A percentile compares a stretch with the other conserved stretches of the same genome.
These are phyloP conservation scores for Cyamopsis tetragonoloba DNA, from an alignment of 306 rosid species.

Conservation along the genomic window DNA sequence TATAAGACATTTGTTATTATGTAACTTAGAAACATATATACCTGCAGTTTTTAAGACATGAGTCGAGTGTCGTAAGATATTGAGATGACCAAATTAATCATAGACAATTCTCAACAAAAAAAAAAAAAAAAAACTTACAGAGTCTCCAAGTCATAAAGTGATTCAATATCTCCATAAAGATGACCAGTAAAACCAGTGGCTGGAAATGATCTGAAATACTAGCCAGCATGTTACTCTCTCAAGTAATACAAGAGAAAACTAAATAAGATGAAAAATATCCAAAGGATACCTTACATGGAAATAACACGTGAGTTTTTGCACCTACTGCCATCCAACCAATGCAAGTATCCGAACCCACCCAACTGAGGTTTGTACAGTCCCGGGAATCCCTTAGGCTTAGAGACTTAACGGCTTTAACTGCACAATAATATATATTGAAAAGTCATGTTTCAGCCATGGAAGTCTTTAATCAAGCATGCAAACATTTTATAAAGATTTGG, in stretches of 20 bases:
- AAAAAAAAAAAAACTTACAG: constrained; percentile 48
- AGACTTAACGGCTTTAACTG: constrained; percentile 5
- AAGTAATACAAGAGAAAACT: not conserved
- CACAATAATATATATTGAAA: constrained; percentile 8
- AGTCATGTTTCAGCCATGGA: not conserved
- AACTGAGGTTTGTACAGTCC: not conserved
- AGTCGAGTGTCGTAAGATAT: too few species aligned
- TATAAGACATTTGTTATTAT: too few species aligned
- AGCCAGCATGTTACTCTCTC: constrained; percentile 1
- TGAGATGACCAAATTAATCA: too few species aligned
- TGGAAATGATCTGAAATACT: constrained; percentile 40
- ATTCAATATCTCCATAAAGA: constrained; percentile 34
- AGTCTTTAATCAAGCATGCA: not conserved
- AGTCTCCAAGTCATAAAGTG: constrained; percentile 33
- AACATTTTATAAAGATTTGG: not conserved
- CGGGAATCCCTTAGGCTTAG: constrained; percentile 1
- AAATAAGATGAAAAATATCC: not conserved
- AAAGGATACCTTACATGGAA: constrained; percentile 29
- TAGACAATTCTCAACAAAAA: too few species aligned
- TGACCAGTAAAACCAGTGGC: constrained; percentile 31
- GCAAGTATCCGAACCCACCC: constrained; percentile 35
- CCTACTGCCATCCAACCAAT: constrained; percentile 9
- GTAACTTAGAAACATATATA: too few species aligned
- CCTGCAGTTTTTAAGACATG: too few species aligned
- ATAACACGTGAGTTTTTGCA: constrained; percentile 30